A percentile compares a stretch with the other conserved stretches of the same genome.
phyloP scores from a whole-genome alignment of 441 rosid genomes.

The Daphne laureola region DNA sequence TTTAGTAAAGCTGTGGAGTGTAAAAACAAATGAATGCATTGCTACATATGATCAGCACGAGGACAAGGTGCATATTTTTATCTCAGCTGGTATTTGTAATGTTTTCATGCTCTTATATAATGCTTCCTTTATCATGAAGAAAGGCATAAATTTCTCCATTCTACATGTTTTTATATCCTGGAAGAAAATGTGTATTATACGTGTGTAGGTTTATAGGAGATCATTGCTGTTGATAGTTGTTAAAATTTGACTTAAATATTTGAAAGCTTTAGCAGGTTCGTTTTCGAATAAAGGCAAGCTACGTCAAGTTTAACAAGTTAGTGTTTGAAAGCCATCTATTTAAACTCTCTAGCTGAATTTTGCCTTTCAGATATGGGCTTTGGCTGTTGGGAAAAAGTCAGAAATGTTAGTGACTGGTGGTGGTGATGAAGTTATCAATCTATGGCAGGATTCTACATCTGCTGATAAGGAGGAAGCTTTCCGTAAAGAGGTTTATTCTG shows the following conservation, averaged over 20 bases:
- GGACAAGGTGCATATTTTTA: conserved; percentile 58
- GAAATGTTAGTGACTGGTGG: conserved; percentile 95
- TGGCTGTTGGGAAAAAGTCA: conserved; percentile 89
- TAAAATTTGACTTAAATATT: not conserved
- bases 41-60: conserved; percentile 91
- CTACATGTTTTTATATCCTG: no score
- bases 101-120: not conserved
- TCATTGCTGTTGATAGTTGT: conserved; percentile 12
- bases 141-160: not conserved
- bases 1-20: conserved; percentile 84
- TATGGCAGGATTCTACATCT: conserved; percentile 92
- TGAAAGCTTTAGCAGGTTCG: no score
- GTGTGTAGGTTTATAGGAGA: not conserved
- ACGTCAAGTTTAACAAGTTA: no score
- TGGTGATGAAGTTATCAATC: conserved; percentile 74
- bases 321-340: no score
- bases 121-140: not conserved
- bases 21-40: conserved; percentile 76
- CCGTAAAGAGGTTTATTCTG: conserved; percentile 61
- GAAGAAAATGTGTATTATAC: not conserved
- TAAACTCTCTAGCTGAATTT: conserved; percentile 1
- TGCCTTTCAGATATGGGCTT: conserved; percentile 74
- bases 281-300: no score
- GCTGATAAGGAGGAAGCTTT: conserved; percentile 84
- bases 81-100: no score